Base-by-base conservation (phyloP, 345 rosid genomes). In the Moringa oleifera region DNA sequence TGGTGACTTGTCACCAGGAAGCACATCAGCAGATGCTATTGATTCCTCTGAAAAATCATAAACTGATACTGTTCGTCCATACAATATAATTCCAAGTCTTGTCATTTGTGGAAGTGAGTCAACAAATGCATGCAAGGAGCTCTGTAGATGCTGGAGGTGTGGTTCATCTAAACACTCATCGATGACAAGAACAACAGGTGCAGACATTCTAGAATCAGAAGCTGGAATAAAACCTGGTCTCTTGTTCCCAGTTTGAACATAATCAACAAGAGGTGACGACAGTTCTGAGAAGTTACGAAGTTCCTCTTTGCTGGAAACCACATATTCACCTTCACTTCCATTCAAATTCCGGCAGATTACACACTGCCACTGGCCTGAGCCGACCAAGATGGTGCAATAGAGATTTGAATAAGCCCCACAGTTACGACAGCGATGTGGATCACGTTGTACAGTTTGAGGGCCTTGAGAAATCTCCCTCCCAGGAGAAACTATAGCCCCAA, bases 331-430 rank as follows among this genome's bases (percentile, higher is more conserved):
- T 75, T 72, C 82, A 76, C 97, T 95, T 51, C 81, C 91, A 76
- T 89, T 87, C 77, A 95, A 64, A 53, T 59, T 78, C 67, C 67
- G 49, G 75, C 96, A 95, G 63, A 95, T 79, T 49, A 91, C 80
- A 55, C 99, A 95, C 66, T 95, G 95, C 99, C 96, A 95, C 71
- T 95, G 95, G 57, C 97, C 99, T 19, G 96, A 91, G 53, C 99
- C 86, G 71, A 89, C 75, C 68, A 95, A 74, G 63, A 91, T 75
- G 66, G 86, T 80, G 83, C 89, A 85, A 49, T 87, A 87, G 20
- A 84, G 66, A 82, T 95, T 91, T n/a, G 90, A 75, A 81, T 83
- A 95, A 19, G 96, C 99, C 68, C 97, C 96, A 75, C 97, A 91
- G 60, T 87, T 82, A 18, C 75, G 79, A 79, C 98, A 95, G 58